Evolutionary conservation across 1,284 basidiomycete species (phyloP), one percentile per base, ranked within the genome.

Genomic region (Trichosporon inkin): DNA sequence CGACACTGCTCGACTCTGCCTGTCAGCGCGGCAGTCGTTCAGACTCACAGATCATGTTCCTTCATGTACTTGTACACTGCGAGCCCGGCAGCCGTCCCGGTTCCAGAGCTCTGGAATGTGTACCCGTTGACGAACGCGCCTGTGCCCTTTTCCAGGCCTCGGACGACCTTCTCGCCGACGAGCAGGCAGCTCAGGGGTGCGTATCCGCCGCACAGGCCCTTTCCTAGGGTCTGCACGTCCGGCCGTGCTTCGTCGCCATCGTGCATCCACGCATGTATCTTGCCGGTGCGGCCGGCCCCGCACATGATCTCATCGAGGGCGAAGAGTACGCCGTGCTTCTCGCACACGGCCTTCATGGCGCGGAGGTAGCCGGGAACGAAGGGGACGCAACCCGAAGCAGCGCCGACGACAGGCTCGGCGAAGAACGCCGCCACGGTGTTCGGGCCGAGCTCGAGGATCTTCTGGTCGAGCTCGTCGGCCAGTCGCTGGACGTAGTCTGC

Each of bases 271-370:
- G 85, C 89, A 69, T 93, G 91, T 51, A 90, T 69, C 62, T 68
- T 73, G 1, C 88, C 89, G 1, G 89, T 75, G 85, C 89, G 84
- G 44, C 89, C 90, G 86, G 91, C 90, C 34, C 90, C 90, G 69
- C 86, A 86, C 91, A 88, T 88, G 62, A 88, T 84, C 77, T 93
- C 90, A 71, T 93, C 90, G 41, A 92, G 82, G 49, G 91, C 88
- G 73, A 92, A 86, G n/a, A 93, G 77, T 1, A 88, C 88, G 6
- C 88, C 90, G 66, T 92, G 88, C 71, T 88, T 89, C 56, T 90
- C 84, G 69, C 90, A 92, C n/a, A 93, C 88, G 7, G 84, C 84
- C 69, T 89, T 89, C 84, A 92, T 89, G 4, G 88, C 88, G 73
- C 60, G 40, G 55, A 78, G 66, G 62, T 78, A 79, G 1, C 76